Evolutionary conservation across 495 filamentous ascomycete species (phyloP).

Genomic region (Neurospora sublineolata): DNA sequence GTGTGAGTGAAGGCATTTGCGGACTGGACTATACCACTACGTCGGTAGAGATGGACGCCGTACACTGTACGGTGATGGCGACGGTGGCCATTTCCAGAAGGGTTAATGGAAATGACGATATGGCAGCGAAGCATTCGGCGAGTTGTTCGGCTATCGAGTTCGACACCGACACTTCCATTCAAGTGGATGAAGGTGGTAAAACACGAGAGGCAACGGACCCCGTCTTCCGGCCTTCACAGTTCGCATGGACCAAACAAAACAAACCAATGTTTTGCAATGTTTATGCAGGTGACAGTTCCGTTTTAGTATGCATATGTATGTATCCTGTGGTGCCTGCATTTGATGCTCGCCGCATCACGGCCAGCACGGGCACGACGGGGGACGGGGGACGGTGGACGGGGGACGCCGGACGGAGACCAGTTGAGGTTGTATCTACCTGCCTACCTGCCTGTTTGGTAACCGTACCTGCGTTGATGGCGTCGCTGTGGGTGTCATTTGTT

Average conservation of each 20-base stretch:
- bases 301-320: not conserved
- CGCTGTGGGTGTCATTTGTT: not conserved
- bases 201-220: not conserved
- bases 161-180: not conserved
- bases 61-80: not conserved
- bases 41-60: not conserved
- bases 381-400: not conserved
- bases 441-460: not conserved
- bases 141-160: not conserved
- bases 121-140: not conserved
- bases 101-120: not conserved
- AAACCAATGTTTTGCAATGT: not conserved
- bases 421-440: not conserved
- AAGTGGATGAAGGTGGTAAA: not conserved
- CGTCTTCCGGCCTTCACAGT: not conserved
- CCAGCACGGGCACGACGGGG: not conserved
- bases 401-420: not conserved
- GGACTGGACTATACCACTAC: not conserved
- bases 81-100: not conserved
- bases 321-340: not conserved
- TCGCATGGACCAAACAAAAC: not conserved
- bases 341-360: not conserved
- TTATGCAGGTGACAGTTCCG: not conserved
- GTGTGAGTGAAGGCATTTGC: not conserved
- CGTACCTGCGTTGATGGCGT: not conserved